Evolutionary conservation across 1,284 basidiomycete genomes (phyloP), one percentile per base, ranked within the genome.

Genomic region (Pholiota adiposa): DNA sequence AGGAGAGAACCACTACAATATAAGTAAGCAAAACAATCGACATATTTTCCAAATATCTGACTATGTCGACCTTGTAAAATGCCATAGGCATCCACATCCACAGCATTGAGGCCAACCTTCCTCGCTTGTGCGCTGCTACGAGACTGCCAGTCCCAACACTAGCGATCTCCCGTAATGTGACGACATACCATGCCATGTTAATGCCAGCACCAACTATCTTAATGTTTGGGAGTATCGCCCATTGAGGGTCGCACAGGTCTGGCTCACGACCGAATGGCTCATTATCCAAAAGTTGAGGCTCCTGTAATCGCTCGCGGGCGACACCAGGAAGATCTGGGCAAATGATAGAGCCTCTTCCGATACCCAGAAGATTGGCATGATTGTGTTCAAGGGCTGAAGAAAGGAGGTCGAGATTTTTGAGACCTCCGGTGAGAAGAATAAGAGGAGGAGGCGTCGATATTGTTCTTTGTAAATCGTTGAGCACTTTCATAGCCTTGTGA

Each of bases 361-460:
- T 78, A 0, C 94, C 94, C 29, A 94, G 78, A 27, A 94, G 78
- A 69, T 96, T 83, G 0, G 92, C 83, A 64, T 92, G 84, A 11
- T 72, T 74, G 16, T 78, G 73, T 0, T 67, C 66, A 18, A 91
- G 76, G 4, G 84, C 91, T 7, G 76, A 72, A 11, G 81, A 74
- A 58, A 95, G 80, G 33, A 86, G 82, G 0, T 77, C 74, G 9
- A 86, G 83, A 0, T 89, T 86, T 18, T 82, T 79, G 43, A 96
- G 80, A 14, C 93, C 93, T 18, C 94, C 94, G 0, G 94, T 96
- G 25, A 96, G 82, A 41, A 94, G 75, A 64, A 96, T 79, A 16
- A 92, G 75, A 2, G 91, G 92, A 16, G 73, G 62, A 51, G 40
- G 58, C 16, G 9, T 64, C 40, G 38, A 60, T 55, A 31, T 65